phyloP scores from a whole-genome alignment of 2,329 filamentous ascomycete genomes.

The Trichoderma asperellum region DNA sequence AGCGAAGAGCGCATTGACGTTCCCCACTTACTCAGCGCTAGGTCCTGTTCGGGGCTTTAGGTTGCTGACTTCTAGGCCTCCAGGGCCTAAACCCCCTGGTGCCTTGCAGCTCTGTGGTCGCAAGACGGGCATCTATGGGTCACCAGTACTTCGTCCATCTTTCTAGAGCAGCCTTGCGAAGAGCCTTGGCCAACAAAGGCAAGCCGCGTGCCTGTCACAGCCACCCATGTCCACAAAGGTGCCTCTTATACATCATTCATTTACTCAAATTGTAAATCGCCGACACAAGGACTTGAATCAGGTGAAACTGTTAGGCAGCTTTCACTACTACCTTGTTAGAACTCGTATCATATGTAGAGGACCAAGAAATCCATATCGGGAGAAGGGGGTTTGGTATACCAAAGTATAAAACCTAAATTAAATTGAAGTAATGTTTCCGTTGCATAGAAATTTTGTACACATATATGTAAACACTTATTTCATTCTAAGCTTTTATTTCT shows the following conservation, averaged over 20 bases:
- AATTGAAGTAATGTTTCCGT: not conserved
- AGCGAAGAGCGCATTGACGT: not conserved
- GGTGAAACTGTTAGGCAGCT: not conserved
- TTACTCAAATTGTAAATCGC: not conserved
- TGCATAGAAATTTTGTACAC: not conserved
- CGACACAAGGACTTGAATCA: not conserved
- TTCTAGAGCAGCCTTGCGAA: not conserved
- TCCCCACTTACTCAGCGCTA: not conserved
- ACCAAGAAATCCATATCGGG: not conserved
- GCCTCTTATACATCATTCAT: not conserved
- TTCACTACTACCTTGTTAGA: not conserved
- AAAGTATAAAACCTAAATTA: not conserved
- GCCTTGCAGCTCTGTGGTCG: constrained; percentile 8
- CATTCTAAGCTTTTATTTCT: not conserved
- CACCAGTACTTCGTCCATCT: not conserved
- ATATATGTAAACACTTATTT: not conserved
- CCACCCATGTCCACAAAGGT: not conserved
- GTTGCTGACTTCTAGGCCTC: constrained; percentile 9
- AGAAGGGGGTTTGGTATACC: not conserved
- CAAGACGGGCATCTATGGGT: not conserved
- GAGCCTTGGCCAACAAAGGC: not conserved
- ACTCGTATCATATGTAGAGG: not conserved
- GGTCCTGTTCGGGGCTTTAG: not conserved
- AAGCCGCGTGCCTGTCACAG: not conserved
- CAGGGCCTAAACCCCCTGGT: constrained; percentile 1